Evolutionary conservation across 2,329 filamentous ascomycete genomes (phyloP), one percentile per base, ranked within the genome.

Genomic region (Microdochium paspali): DNA sequence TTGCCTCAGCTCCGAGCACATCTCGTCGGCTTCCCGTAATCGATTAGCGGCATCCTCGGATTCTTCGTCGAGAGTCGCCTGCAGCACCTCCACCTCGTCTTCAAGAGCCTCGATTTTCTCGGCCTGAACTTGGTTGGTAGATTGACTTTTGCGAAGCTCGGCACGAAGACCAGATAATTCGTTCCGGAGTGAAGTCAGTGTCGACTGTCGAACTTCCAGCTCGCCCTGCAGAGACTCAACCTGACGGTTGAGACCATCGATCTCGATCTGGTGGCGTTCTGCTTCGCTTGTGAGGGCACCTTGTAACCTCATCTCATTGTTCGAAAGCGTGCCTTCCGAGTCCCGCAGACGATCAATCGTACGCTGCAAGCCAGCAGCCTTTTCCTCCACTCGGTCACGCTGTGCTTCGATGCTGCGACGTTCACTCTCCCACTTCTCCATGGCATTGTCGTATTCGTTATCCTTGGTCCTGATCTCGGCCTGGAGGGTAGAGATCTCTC

Each of bases 1-100:
- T 28, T 63, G 61, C 46, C 65, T 62, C 10, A 77, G 60, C 18
- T 62, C 56, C 31, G 70, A 66, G 47, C 69, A 71, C 53, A 75
- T 67, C 46, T 72, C 64, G 48, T 68, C 70, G 13, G 70, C 66
- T 42, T 66, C 63, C 45, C 66, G 58, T 10, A 76, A 58, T 42
- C 74, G 71, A 32, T 70, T 64, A 15, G 68, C 76, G 5, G 76
- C 74, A 49, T 78, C 75, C 53, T 84, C 78, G 40, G 76, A 75
- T 60, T 85, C 82, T 50, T 84, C 77, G 45, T 86, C 82, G 40
- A 84, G 64, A 31, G 74, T 77, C 21, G 74, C 71, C 60, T 89
- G 84, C 13, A 90, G 66, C 24, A 87, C 78, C 46, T 87, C 82
- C n/a, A 89, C 73, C 60, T 90, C 86, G 53, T 90, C 85, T 59